These are phyloP conservation scores for Aegilops speltoides DNA, from an alignment of 176 grass and related monocot genomes.

Conservation along the genomic window DNA sequence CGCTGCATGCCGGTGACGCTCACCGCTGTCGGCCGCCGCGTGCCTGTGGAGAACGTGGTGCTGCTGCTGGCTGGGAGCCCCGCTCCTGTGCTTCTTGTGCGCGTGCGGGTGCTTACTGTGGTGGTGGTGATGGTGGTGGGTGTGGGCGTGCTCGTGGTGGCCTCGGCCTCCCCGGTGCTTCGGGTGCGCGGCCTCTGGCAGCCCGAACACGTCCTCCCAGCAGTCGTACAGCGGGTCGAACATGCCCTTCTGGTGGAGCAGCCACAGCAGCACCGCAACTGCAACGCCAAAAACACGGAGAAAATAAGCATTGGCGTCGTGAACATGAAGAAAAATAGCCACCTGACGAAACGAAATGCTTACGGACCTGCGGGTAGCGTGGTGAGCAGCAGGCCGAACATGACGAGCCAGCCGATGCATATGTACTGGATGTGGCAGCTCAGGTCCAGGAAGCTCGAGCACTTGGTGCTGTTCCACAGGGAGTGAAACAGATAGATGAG, in stretches of 20 bases:
- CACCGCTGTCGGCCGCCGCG: neutral
- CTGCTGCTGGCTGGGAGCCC: neutral
- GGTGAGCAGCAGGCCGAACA: conserved; percentile 47
- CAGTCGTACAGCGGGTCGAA: conserved; percentile 75
- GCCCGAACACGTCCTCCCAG: conserved; percentile 48
- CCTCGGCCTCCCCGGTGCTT: conserved; percentile 23
- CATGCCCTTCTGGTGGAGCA: conserved; percentile 74
- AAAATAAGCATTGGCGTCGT: neutral
- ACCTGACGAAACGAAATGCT: neutral
- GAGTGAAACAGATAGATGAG: neutral
- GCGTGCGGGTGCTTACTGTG: conserved; percentile 12
- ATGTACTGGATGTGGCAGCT: conserved; percentile 72
- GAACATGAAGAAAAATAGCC: neutral
- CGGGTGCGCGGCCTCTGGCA: conserved; percentile 2
- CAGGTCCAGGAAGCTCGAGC: conserved; percentile 63
- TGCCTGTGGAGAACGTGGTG: conserved; percentile 37
- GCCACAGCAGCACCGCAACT: conserved; percentile 55
- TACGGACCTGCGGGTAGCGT: conserved; percentile 49
- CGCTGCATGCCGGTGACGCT: conserved; percentile 17
- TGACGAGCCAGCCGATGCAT: conserved; percentile 62
- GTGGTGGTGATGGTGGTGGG: conserved; percentile 31
- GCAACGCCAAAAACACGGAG: neutral
- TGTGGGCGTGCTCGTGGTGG: conserved; percentile 12
- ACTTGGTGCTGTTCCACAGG: conserved; percentile 50
- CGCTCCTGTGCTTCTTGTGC: conserved; percentile 9